These are phyloP conservation scores for Pezicula neosporulosa DNA, from an alignment of 2,329 filamentous ascomycete genomes.

Conservation along the genomic window DNA sequence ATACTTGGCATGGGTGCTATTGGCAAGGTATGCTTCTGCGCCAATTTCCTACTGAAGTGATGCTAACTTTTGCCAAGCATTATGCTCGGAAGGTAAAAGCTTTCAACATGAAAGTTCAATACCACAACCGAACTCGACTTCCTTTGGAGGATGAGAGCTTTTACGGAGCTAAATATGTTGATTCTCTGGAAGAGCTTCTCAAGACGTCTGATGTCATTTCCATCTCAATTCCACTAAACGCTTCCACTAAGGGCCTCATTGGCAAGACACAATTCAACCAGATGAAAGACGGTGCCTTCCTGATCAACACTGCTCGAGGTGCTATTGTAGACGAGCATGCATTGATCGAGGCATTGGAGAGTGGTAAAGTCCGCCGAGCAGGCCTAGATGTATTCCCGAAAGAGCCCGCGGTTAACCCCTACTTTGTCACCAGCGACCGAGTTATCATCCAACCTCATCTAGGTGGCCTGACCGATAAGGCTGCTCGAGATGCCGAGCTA, in stretches of 20 bases:
- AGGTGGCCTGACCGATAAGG: slow-evolving; percentile 7
- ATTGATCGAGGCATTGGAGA: slow-evolving; percentile 45
- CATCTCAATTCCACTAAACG: neutral
- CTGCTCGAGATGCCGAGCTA: slow-evolving; percentile 5
- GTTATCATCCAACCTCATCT: neutral
- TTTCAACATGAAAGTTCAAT: slow-evolving; percentile 71
- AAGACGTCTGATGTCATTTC: neutral
- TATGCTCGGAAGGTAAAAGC: slow-evolving; percentile 66
- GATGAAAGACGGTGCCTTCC: slow-evolving; percentile 36
- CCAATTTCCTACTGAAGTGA: neutral
- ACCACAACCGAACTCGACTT: slow-evolving; percentile 65
- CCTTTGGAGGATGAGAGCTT: slow-evolving; percentile 40
- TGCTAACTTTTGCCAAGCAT: slow-evolving; percentile 41
- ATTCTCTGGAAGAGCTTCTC: slow-evolving; percentile 62
- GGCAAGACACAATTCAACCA: neutral
- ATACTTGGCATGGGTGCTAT: slow-evolving; percentile 84
- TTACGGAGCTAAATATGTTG: slow-evolving; percentile 52
- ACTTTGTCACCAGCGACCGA: neutral
- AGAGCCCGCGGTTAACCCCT: slow-evolving; percentile 39
- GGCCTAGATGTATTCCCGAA: slow-evolving; percentile 63
- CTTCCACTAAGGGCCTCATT: neutral
- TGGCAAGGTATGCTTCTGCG: slow-evolving; percentile 36
- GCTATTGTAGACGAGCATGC: slow-evolving; percentile 54
- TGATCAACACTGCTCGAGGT: slow-evolving; percentile 61
- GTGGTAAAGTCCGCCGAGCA: slow-evolving; percentile 49